Conservation (phyloP, 2,329 filamentous ascomycete species). For the Thermoascus crustaceus region DNA sequence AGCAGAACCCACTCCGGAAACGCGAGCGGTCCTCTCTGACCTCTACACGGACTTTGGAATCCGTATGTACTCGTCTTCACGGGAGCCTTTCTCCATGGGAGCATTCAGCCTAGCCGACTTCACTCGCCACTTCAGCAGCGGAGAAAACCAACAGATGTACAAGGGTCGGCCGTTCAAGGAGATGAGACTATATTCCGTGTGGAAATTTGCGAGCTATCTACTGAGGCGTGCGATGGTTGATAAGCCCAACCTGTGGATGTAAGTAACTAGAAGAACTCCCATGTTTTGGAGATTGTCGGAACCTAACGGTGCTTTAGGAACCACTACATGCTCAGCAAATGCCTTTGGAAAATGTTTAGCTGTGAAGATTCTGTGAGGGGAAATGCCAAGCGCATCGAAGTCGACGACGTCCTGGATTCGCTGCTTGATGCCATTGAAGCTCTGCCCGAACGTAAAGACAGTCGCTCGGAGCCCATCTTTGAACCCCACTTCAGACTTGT, state of each 20-base stretch:
- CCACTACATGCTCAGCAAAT: constrained; percentile 63
- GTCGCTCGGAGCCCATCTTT: constrained; percentile 63
- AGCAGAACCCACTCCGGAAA: constrained; percentile 47
- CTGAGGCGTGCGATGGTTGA: constrained; percentile 52
- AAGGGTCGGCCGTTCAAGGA: constrained; percentile 49
- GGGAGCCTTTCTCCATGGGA: constrained; percentile 60
- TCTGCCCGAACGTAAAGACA: constrained; percentile 53
- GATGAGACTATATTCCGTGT: constrained; percentile 52
- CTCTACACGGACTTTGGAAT: constrained; percentile 62
- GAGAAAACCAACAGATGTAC: constrained; percentile 47
- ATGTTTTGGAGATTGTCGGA: not conserved
- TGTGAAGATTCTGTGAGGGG: constrained; percentile 35
- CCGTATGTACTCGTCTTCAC: constrained; percentile 59
- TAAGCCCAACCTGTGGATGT: constrained; percentile 56
- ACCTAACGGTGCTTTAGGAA: constrained; percentile 38
- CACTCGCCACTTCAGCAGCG: constrained; percentile 52
- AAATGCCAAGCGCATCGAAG: constrained; percentile 24
- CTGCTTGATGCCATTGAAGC: constrained; percentile 53
- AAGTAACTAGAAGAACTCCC: constrained; percentile 21
- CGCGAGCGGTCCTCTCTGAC: constrained; percentile 51
- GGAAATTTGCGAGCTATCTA: constrained; percentile 56
- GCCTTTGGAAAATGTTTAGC: constrained; percentile 62
- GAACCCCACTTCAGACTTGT: constrained; percentile 92
- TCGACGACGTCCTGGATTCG: constrained; percentile 47
- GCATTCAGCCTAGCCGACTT: constrained; percentile 57